A percentile compares a stretch with the other conserved stretches of the same genome.
Conservation (phyloP, 345 rosid species). For the Tarenaya hassleriana region DNA sequence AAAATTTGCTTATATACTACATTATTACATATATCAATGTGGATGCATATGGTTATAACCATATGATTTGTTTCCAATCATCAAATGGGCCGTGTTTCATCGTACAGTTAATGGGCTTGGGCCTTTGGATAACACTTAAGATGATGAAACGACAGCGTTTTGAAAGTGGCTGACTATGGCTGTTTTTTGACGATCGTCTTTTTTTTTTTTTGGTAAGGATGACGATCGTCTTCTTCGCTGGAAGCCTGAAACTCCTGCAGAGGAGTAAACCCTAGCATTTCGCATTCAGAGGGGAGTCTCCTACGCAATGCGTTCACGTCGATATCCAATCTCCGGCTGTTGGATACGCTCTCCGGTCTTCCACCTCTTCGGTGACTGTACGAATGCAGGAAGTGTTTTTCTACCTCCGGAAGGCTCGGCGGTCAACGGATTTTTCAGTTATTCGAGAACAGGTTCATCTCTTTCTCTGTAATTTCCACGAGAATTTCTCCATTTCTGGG, state of each 20-base stretch:
- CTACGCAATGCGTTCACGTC: constrained; percentile 34
- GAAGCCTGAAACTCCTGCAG: neutral
- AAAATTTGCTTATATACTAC: no score
- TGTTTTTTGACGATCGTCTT: no score
- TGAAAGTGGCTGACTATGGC: no score
- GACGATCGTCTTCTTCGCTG: constrained; percentile 15
- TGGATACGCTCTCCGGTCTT: constrained; percentile 9
- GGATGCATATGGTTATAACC: no score
- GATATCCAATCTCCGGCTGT: constrained; percentile 19
- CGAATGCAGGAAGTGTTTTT: constrained; percentile 35
- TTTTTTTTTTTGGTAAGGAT: no score
- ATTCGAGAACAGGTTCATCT: constrained; percentile 19
- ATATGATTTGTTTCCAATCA: no score
- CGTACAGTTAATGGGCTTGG: no score
- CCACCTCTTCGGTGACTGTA: constrained; percentile 26
- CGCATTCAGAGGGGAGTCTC: constrained; percentile 34
- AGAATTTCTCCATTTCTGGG: neutral
- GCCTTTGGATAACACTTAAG: no score
- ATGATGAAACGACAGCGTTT: no score
- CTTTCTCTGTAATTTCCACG: neutral
- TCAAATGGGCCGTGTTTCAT: no score
- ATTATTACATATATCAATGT: no score
- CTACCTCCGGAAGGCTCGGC: constrained; percentile 39
- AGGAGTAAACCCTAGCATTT: constrained; percentile 27
- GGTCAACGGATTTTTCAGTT: constrained; percentile 24